Evolutionary conservation across 495 filamentous ascomycete genomes (phyloP).

Genomic region (Arthonia radiata): DNA sequence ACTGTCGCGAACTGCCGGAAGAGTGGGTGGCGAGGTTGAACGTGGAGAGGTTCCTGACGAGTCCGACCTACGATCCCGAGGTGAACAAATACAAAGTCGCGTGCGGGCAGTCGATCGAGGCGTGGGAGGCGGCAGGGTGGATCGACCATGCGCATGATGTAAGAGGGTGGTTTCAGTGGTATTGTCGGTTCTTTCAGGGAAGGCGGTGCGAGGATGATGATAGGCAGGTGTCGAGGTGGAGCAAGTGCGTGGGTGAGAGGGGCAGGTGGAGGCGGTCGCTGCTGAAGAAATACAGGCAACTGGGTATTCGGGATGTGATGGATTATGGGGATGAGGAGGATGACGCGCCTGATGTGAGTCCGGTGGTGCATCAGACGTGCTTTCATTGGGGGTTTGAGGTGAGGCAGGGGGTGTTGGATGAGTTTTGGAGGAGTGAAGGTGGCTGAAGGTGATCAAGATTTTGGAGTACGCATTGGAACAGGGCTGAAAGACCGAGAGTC

Average conservation of each 20-base stretch:
- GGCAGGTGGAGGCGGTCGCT: conserved; percentile 20
- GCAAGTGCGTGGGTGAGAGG: conserved; percentile 20
- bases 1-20: conserved; percentile 18
- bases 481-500: too few species aligned
- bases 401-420: conserved; percentile 19
- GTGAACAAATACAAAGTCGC: conserved; percentile 22
- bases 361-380: conserved; percentile 24
- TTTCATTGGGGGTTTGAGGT: conserved; percentile 25
- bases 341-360: conserved; percentile 18
- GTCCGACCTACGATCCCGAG: conserved; percentile 15
- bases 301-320: conserved; percentile 18
- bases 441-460: too few species aligned
- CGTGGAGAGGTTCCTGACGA: conserved; percentile 12
- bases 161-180: conserved; percentile 27
- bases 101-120: conserved; percentile 24
- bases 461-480: too few species aligned
- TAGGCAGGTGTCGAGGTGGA: conserved; percentile 21
- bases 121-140: conserved; percentile 25
- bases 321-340: conserved; percentile 21
- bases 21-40: conserved; percentile 17
- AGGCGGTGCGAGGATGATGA: conserved; percentile 23
- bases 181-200: conserved; percentile 22
- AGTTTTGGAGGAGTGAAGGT: conserved; percentile 13
- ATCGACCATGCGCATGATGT: conserved; percentile 21
- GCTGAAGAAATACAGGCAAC: conserved; percentile 19